Evolutionary conservation across 495 filamentous ascomycete species (phyloP).

Genomic region (Podospora tetraspora): DNA sequence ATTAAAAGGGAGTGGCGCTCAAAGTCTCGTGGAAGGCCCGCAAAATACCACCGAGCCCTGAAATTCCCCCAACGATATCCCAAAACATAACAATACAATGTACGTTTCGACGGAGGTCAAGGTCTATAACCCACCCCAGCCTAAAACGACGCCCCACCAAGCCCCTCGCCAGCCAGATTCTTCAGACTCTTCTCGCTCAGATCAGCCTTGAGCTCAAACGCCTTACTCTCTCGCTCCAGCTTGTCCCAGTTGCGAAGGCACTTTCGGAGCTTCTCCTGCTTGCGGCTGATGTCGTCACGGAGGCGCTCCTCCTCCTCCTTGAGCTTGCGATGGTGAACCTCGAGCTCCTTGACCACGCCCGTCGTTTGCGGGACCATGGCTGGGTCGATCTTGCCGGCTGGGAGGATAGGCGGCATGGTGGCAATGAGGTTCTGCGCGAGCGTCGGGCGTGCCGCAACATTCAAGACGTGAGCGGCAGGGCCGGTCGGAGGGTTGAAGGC

Average conservation of each 20-base stretch:
- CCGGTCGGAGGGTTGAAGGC: constrained; percentile 49
- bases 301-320: constrained; percentile 45
- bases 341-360: constrained; percentile 37
- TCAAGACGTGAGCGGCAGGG: constrained; percentile 30
- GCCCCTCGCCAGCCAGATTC: constrained; percentile 41
- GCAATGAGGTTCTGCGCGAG: constrained; percentile 39
- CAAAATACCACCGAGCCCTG: neutral
- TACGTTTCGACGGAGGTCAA: too few species aligned
- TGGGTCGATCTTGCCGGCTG: constrained; percentile 41
- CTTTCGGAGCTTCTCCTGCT: constrained; percentile 43
- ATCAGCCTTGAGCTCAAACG: constrained; percentile 41
- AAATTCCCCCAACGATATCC: neutral
- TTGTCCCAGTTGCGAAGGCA: constrained; percentile 38
- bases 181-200: constrained; percentile 38
- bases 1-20: neutral
- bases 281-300: constrained; percentile 38
- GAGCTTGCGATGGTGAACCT: constrained; percentile 33
- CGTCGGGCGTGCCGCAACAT: constrained; percentile 25
- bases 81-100: neutral
- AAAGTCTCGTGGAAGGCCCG: neutral
- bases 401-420: constrained; percentile 37
- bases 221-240: constrained; percentile 41
- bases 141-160: constrained; percentile 41
- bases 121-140: neutral
- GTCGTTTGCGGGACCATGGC: constrained; percentile 25